A percentile compares a stretch with the other conserved stretches of the same genome.
Conservation (phyloP, 108 stramenopile genomes). For the Cyclotella cryptica region DNA sequence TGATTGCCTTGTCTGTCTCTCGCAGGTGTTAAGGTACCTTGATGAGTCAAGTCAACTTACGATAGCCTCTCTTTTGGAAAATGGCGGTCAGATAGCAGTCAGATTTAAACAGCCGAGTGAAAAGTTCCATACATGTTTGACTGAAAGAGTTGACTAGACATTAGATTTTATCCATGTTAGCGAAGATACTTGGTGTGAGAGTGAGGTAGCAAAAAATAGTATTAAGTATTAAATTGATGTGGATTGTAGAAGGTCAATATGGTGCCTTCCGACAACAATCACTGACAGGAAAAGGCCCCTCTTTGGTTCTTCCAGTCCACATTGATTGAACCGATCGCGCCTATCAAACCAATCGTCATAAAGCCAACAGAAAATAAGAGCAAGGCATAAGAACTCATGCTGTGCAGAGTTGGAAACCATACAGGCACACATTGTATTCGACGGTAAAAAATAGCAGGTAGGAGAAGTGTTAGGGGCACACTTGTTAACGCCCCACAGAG, state of each 20-base stretch:
- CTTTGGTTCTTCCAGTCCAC: slow-evolving; percentile 63
- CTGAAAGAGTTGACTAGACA: neutral
- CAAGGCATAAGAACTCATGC: slow-evolving; percentile 43
- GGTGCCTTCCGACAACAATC: neutral
- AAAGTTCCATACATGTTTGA: slow-evolving; percentile 43
- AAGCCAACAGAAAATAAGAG: slow-evolving; percentile 59
- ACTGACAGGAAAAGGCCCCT: slow-evolving; percentile 55
- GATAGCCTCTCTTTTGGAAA: slow-evolving; percentile 39
- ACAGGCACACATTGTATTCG: slow-evolving; percentile 40
- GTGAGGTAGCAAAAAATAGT: neutral
- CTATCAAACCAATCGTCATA: slow-evolving; percentile 63
- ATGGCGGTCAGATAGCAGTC: slow-evolving; percentile 34
- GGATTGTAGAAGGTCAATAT: too few species aligned
- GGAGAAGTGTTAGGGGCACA: slow-evolving; percentile 67
- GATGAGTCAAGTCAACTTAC: slow-evolving; percentile 53
- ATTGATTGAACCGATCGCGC: slow-evolving; percentile 63
- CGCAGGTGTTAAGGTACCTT: slow-evolving; percentile 62
- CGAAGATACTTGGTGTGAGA: neutral
- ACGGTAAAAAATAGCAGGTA: slow-evolving; percentile 72
- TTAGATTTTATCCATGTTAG: neutral
- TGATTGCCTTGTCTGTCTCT: slow-evolving; percentile 58
- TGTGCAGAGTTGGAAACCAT: slow-evolving; percentile 29
- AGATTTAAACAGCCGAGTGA: slow-evolving; percentile 27
- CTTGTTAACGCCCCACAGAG: slow-evolving; percentile 74
- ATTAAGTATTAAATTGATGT: too few species aligned